Base-by-base conservation (phyloP, 176 grass and related monocot genomes). In the Phoenix roebelenii region DNA sequence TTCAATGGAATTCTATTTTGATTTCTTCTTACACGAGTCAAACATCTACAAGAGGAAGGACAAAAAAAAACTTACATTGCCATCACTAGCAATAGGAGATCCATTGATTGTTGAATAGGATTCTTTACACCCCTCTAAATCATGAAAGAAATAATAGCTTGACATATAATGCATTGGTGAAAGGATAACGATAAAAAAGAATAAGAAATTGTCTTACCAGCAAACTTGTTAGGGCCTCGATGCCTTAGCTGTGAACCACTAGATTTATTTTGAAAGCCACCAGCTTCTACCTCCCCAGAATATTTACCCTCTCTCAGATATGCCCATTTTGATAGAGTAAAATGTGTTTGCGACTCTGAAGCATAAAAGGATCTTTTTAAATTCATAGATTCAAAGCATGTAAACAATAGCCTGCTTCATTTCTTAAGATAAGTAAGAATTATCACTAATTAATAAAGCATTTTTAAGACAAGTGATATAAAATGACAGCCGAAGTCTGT, bases 281-380 rank as follows among this genome's bases (percentile, higher is more conserved):
- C 26, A 54, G 22, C 5, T 53, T 72, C 69, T 54, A 39, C 19
- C 15, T 75, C 75, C 51, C 35, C 68, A 18, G 56, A 28, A 17
- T 14, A 79, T 61, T 69, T 79, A 54, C 54, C 80, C 65, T 90
- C 67, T 50, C 18, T 82, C 7, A 20, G 57, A 63, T 39, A 22
- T 35, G 26, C 26, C 92, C 83, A 91, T 61, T 85, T 97, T 58
- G 75, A 97, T 24, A 91, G 55, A 66, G 72, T 32, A 80, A 85
- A 90, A 49, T 67, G 62, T 5, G 78, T 66, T 50, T 70, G 71
- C 61, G 78, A 25, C 53, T 68, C 92, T 97, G 73, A 72, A 88
- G 50, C 49, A 63, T 48, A 23, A 14, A 59, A 59, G 12, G 39
- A 17, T 32, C 16, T 53, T 60, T 51, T 16, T 29, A 15, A 18